Conservation (phyloP, 306 rosid species). For the Gynostemma pentaphyllum region DNA sequence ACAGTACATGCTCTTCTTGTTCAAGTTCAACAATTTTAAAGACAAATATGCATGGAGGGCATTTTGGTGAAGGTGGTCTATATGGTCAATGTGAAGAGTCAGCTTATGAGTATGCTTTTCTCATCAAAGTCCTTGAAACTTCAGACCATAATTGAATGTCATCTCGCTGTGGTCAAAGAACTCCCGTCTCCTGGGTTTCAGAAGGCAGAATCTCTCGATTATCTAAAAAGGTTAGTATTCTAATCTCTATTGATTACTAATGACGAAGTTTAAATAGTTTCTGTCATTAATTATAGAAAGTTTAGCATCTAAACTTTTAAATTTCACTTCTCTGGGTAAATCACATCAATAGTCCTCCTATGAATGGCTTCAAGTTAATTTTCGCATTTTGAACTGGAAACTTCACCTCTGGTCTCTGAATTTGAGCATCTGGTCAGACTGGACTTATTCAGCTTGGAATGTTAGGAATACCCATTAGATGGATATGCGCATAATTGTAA, state of each 20-base stretch:
- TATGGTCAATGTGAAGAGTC: constrained; percentile 57
- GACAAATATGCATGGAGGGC: constrained; percentile 84
- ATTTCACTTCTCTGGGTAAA: background rate
- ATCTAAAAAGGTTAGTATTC: too few relatives aligned
- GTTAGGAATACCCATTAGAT: too few relatives aligned
- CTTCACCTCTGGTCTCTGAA: too few relatives aligned
- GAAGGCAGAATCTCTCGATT: background rate
- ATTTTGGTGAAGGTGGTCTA: constrained; percentile 85
- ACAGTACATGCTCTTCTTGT: constrained; percentile 49
- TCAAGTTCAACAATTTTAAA: constrained; percentile 52
- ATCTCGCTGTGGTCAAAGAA: background rate
- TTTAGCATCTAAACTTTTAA: background rate
- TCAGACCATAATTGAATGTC: constrained; percentile 1
- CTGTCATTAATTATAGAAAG: too few relatives aligned
- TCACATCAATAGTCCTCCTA: background rate
- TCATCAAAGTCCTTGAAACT: constrained; percentile 58
- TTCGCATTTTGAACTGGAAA: background rate
- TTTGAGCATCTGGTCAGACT: too few relatives aligned
- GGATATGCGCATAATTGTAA: too few relatives aligned
- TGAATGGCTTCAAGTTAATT: background rate
- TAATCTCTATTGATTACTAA: background rate
- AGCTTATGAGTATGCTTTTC: constrained; percentile 78
- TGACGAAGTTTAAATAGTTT: background rate
- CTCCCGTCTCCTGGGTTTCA: background rate
- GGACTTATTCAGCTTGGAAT: too few relatives aligned